These are phyloP conservation scores for Diutina pseudorugosa DNA, from an alignment of 1,139 yeast species.

Conservation along the genomic window DNA sequence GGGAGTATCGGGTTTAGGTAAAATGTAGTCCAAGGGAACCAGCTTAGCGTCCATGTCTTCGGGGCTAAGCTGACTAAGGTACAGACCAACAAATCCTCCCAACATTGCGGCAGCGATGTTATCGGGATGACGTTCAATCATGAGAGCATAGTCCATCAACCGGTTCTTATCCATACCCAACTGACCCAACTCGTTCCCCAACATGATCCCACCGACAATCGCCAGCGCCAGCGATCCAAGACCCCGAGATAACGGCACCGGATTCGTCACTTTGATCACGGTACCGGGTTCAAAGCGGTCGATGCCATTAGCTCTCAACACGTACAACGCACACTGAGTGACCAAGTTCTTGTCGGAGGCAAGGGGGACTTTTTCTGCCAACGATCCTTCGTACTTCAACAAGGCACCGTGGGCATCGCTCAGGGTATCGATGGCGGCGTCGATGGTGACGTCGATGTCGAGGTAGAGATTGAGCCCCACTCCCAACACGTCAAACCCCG, in stretches of 20 bases:
- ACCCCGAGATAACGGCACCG: constrained; percentile 94
- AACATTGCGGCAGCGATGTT: constrained; percentile 98
- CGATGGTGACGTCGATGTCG: constrained; percentile 55
- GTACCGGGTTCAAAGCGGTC: constrained; percentile 75
- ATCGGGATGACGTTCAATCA: constrained; percentile 98
- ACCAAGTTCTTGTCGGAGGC: constrained; percentile 69
- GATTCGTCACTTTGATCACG: constrained; percentile 68
- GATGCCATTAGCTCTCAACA: constrained; percentile 70
- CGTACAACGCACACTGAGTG: constrained; percentile 86
- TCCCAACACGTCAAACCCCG: constrained; percentile 95
- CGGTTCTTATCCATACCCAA: constrained; percentile 65
- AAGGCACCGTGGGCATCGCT: constrained; percentile 58
- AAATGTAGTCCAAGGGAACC: constrained; percentile 72
- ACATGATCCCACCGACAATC: constrained; percentile 91
- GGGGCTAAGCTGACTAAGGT: constrained; percentile 65
- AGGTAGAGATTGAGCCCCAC: constrained; percentile 70
- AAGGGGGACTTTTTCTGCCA: constrained; percentile 70
- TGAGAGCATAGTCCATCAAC: constrained; percentile 84
- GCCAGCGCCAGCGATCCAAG: constrained; percentile 98
- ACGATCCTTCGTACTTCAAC: constrained; percentile 61
- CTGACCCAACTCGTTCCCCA: constrained; percentile 76
- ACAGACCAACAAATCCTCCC: constrained; percentile 97
- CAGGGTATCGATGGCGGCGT: constrained; percentile 36
- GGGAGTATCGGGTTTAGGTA: constrained; percentile 70
- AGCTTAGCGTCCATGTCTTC: constrained; percentile 63